Base-by-base conservation (phyloP, 2,329 filamentous ascomycete species). In the Cercospora sp. region DNA sequence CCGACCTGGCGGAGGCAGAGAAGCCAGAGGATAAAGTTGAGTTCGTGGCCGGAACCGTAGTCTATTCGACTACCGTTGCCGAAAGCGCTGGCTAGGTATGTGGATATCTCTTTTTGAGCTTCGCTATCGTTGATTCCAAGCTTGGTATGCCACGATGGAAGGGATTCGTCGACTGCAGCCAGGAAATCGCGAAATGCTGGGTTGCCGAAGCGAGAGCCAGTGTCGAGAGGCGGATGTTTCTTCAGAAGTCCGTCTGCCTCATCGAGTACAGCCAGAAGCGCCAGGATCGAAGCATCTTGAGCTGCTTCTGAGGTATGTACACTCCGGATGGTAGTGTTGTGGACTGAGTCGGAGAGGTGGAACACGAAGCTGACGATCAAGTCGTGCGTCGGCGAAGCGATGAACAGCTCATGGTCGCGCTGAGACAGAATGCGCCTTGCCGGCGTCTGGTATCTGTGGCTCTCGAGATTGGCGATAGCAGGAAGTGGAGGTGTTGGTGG, bases 11-110 rank as follows among this genome's bases (percentile, higher is more conserved):
- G 92, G 0, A 99, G 88, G 77, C 93, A 97, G n/a, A 99, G 87
- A 40, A 98, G 86, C 94, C 94, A 99, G 77, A 97, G 90, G 79
- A 94, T 85, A 81, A 99, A 98, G 83, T 99, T 98, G 70, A 99
- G 87, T 82, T 99, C 95, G 79, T 99, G 95, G 2, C 95, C 95
- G 0, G 93, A 97, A 61, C 95, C 95, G 79, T 99, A 99, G 82
- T 99, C 95, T 75, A 99, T 95, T 48, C 94, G 88, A 62, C 87
- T 87, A 55, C 90, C 87, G 77, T 97, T 97, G 57, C 95, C 95
- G 72, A 98, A 94, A 0, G 91, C 90, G 76, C 97, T 87, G 71
- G 87, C 82, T 36, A 99, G 85, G 80, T 99, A 99, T 31, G 89
- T 88, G 0, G 90, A 90, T 5, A 91, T 83, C 78, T 99, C 95